Conservation (phyloP, 164 flowering plant species). For the Euptelea pleiosperma region DNA sequence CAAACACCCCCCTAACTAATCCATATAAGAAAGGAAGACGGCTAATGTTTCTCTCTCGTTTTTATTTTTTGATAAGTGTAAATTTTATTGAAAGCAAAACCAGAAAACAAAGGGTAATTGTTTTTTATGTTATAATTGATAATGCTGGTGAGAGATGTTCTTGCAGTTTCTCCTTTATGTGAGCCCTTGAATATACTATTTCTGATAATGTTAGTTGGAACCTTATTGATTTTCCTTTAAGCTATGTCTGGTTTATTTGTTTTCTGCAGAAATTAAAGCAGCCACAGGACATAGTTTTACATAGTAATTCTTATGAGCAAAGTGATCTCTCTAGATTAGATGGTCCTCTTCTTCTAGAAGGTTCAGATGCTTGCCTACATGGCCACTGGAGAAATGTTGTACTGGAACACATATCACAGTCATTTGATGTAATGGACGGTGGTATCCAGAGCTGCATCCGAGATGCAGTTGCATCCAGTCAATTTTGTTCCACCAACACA, state of each 20-base stretch:
- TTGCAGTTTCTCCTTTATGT: not conserved
- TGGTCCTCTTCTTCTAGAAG: slow-evolving; percentile 17
- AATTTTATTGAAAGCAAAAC: too few species aligned
- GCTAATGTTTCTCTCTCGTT: too few species aligned
- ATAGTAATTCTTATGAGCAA: slow-evolving; percentile 19
- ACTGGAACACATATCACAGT: slow-evolving; percentile 36
- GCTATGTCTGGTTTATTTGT: slow-evolving; percentile 14
- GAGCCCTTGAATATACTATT: not conserved
- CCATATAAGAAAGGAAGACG: too few species aligned
- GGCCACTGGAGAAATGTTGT: slow-evolving; percentile 35
- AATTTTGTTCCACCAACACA: slow-evolving; percentile 11
- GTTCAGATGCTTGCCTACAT: slow-evolving; percentile 21
- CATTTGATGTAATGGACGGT: slow-evolving; percentile 32
- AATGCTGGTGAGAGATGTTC: too few species aligned
- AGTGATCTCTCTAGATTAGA: slow-evolving; percentile 14
- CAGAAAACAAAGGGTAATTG: too few species aligned
- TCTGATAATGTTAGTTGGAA: not conserved
- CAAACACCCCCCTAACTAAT: too few species aligned
- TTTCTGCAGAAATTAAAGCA: slow-evolving; percentile 29
- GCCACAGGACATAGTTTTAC: slow-evolving; percentile 4
- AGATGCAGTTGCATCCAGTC: slow-evolving; percentile 32
- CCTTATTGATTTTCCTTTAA: not conserved
- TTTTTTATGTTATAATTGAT: too few species aligned
- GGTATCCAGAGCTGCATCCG: slow-evolving; percentile 38
- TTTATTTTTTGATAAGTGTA: not conserved